These are phyloP conservation scores for Aspergillus avenaceus DNA, from an alignment of 495 filamentous ascomycete species.

Conservation along the genomic window DNA sequence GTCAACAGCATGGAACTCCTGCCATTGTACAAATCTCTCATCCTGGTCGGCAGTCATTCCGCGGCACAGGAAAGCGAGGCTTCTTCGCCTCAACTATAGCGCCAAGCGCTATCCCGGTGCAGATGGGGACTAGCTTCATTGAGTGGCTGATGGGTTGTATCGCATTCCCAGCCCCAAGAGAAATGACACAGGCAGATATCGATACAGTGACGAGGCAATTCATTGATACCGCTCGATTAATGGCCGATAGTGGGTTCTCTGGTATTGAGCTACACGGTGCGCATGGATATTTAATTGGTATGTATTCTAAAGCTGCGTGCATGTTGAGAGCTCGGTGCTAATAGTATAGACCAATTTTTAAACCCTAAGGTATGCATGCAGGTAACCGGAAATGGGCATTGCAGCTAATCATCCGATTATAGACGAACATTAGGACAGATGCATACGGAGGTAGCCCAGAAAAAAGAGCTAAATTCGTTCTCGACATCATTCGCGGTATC, in stretches of 20 bases:
- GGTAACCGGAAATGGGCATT: neutral
- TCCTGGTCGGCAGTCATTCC: constrained; percentile 52
- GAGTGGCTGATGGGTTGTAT: constrained; percentile 29
- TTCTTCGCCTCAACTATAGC: constrained; percentile 44
- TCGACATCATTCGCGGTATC: constrained; percentile 40
- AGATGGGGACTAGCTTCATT: constrained; percentile 33
- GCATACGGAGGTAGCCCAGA: constrained; percentile 44
- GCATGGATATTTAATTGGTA: constrained; percentile 56
- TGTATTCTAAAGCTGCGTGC: constrained; percentile 11
- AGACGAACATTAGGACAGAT: constrained; percentile 45
- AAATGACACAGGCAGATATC: constrained; percentile 50
- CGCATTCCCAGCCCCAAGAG: constrained; percentile 39
- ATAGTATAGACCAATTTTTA: constrained; percentile 36
- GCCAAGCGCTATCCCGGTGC: constrained; percentile 40
- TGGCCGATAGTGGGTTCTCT: constrained; percentile 49
- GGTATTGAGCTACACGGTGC: constrained; percentile 55
- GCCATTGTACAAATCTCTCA: constrained; percentile 55
- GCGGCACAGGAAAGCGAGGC: constrained; percentile 39
- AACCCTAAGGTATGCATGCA: constrained; percentile 30
- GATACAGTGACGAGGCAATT: constrained; percentile 42
- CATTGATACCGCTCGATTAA: constrained; percentile 42
- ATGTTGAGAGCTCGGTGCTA: constrained; percentile 1
- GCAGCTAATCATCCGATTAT: neutral
- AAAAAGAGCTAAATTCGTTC: constrained; percentile 43
- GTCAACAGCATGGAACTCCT: constrained; percentile 44